These are phyloP conservation scores for Candida hispaniensis DNA, from an alignment of 805 yeast species.

Conservation along the genomic window DNA sequence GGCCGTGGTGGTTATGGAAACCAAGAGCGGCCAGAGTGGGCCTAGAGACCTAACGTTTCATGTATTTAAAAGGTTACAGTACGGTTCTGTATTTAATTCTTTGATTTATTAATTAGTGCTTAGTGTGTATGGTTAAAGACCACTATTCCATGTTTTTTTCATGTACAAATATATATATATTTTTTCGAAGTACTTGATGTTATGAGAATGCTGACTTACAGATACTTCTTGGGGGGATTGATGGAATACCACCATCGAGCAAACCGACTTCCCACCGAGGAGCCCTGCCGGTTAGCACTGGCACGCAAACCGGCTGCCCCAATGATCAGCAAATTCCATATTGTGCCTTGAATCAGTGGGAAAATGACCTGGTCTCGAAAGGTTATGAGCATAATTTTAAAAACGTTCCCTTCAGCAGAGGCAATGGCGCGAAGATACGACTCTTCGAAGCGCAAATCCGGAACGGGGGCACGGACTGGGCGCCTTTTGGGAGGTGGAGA, in stretches of 20 bases:
- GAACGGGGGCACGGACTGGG: constrained; percentile 19
- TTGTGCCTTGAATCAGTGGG: constrained; percentile 30
- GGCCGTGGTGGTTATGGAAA: constrained; percentile 32
- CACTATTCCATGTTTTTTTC: too few relatives aligned
- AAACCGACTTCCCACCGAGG: constrained; percentile 2
- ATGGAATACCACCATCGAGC: constrained; percentile 10
- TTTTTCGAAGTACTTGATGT: too few relatives aligned
- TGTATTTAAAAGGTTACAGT: too few relatives aligned
- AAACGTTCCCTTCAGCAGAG: constrained; percentile 26
- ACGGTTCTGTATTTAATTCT: too few relatives aligned
- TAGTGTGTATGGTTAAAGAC: too few relatives aligned
- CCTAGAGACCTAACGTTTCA: too few relatives aligned
- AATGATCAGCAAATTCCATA: constrained; percentile 26
- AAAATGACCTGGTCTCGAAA: constrained; percentile 28
- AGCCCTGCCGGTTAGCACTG: background rate
- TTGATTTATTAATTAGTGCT: too few relatives aligned
- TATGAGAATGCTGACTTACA: too few relatives aligned
- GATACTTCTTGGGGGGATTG: constrained; percentile 7
- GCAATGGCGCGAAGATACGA: constrained; percentile 26
- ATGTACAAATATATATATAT: too few relatives aligned
- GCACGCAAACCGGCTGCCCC: constrained; percentile 7
- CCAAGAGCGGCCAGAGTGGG: too few relatives aligned
- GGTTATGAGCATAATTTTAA: constrained; percentile 23
- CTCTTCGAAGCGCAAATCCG: constrained; percentile 28
- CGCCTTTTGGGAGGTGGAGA: background rate